Conservation (phyloP, 768 basidiomycete species). For the Tricholoma saponaceum region DNA sequence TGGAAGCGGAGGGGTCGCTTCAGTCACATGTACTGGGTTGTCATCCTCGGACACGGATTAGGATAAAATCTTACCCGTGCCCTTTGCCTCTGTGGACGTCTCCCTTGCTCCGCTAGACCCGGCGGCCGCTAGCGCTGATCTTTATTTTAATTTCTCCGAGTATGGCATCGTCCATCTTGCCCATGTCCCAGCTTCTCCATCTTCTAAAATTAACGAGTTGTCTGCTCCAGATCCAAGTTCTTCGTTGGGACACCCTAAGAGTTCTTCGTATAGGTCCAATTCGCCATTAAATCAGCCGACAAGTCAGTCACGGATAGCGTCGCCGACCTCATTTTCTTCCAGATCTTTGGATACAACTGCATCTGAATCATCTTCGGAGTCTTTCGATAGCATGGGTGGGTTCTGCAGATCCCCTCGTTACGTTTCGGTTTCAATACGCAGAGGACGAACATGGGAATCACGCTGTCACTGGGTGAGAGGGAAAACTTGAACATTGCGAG, state of each 20-base stretch:
- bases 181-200: constrained; percentile 22
- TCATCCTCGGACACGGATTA: not conserved
- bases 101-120: constrained; percentile 9
- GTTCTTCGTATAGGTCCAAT: not conserved
- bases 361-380: constrained; percentile 13
- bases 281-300: constrained; percentile 5
- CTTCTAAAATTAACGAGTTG: not conserved
- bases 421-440: constrained; percentile 62
- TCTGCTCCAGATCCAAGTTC: not conserved
- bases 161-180: constrained; percentile 39
- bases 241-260: not conserved
- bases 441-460: constrained; percentile 66
- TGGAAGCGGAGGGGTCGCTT: not conserved
- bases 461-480: constrained; percentile 67
- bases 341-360: constrained; percentile 4
- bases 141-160: constrained; percentile 37
- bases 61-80: not conserved
- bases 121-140: constrained; percentile 1
- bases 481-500: constrained; percentile 61
- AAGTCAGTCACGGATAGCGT: constrained; percentile 1
- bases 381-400: constrained; percentile 5
- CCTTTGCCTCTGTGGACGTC: constrained; percentile 2
- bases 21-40: not conserved
- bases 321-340: constrained; percentile 6
- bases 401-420: constrained; percentile 36